Base-by-base conservation (phyloP, 2,329 filamentous ascomycete genomes). In the Arthrinium phaeospermum region DNA sequence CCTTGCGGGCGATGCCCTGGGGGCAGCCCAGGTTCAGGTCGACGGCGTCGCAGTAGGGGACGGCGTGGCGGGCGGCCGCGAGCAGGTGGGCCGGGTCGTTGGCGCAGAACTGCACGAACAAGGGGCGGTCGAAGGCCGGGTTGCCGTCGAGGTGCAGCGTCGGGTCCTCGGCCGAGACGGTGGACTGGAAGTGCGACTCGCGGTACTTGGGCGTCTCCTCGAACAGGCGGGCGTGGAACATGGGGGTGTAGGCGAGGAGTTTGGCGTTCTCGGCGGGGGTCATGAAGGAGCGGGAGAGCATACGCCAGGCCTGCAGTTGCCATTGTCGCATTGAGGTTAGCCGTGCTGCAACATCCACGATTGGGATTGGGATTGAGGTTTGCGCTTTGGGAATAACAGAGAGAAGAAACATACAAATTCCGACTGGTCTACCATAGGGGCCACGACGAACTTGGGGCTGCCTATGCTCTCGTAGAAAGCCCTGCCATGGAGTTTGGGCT, bases 361-460 rank as follows among this genome's bases (percentile, higher is more conserved):
- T 41, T 41, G 37, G 7, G 37, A 1, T 41, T 41, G 37, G 37
- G 7, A 41, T 41, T 41, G 7, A 49, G 46, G 12, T 2, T 37
- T 13, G 12, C 24, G 44, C 41, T 37, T 34, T 41, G 49, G 6
- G 24, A 24, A 34, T 22, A 10, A 53, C n/a, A 51, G 37, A 51
- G 47, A 10, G 7, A 10, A 41, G 37, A 10, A 10, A 86, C 92
- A 76, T 86, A 98, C 95, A 85, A 98, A 98, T 86, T 99, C 96
- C 45, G 95, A 98, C 82, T 98, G 94, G 80, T 99, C 96, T 30
- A 99, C 96, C 96, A 99, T 99, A 47, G 96, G 96, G 46, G 96
- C 96, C 71, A 99, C 89, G 44, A 99, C 90, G 76, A 93, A 92
- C 83, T 94, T 98, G 1, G 96, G 96, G 73, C 93, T 95, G 30